Evolutionary conservation across 257 asterid genomes (phyloP).

Genomic region (Solanum medicagineum): DNA sequence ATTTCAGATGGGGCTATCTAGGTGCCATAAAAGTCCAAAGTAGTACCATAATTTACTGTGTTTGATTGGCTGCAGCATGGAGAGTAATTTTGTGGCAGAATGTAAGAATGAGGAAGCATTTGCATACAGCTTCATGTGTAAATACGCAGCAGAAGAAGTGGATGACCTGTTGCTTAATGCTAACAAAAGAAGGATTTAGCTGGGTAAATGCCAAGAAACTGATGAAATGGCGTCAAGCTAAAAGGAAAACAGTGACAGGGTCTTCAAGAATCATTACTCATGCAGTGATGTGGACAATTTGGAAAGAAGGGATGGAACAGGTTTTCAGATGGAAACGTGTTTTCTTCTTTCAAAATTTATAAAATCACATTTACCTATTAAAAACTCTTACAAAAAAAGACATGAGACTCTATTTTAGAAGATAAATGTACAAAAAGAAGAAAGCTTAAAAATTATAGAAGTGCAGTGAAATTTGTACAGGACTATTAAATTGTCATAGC

Average conservation of each 20-base stretch:
- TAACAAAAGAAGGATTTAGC: background rate
- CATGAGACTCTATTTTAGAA: background rate
- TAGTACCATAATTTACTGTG: background rate
- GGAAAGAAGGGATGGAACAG: background rate
- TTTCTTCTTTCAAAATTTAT: background rate
- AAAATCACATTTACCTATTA: background rate
- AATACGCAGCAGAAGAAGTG: background rate
- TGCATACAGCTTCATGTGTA: background rate
- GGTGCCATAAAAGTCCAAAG: background rate
- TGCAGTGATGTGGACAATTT: background rate
- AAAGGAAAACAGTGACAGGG: background rate
- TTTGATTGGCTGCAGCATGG: background rate
- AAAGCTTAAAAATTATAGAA: background rate
- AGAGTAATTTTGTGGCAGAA: background rate
- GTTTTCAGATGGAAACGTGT: background rate
- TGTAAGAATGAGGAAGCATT: background rate
- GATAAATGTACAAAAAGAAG: background rate
- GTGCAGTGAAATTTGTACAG: background rate
- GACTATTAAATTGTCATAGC: background rate
- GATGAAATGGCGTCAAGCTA: background rate
- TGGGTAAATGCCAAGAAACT: background rate
- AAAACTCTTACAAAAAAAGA: background rate
- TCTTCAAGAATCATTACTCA: background rate
- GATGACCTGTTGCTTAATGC: background rate
- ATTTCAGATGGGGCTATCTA: background rate